These are phyloP conservation scores for Entomortierella beljakovae DNA, from an alignment of 192 early-diverging fungal genomes.

Conservation along the genomic window DNA sequence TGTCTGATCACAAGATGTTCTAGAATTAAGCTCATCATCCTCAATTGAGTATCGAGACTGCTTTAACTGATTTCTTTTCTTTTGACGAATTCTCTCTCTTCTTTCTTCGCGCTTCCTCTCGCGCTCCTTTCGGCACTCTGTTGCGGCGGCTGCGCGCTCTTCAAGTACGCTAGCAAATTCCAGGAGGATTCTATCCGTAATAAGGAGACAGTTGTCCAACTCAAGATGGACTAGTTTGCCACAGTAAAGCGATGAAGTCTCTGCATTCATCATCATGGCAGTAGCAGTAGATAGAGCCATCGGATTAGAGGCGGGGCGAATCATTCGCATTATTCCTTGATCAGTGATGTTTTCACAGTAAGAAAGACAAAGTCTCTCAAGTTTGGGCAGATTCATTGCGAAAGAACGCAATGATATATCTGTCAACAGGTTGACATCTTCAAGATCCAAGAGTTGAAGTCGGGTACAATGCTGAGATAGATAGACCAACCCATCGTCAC, in stretches of 20 bases:
- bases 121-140: constrained; percentile 19
- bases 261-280: constrained; percentile 4
- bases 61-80: constrained; percentile 2
- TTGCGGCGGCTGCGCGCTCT: constrained; percentile 24
- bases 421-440: constrained; percentile 24
- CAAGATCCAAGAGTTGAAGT: constrained; percentile 33
- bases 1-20: background rate
- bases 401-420: constrained; percentile 55
- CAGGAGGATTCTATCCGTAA: constrained; percentile 58
- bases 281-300: constrained; percentile 38
- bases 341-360: constrained; percentile 50
- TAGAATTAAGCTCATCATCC: background rate
- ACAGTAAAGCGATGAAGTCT: constrained; percentile 25
- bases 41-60: background rate
- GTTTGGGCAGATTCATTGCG: constrained; percentile 33
- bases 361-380: constrained; percentile 45
- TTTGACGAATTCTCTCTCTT: constrained; percentile 23
- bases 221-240: constrained; percentile 52
- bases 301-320: constrained; percentile 33
- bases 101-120: constrained; percentile 39
- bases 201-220: constrained; percentile 57
- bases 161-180: constrained; percentile 59
- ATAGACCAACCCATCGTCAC: constrained; percentile 53
- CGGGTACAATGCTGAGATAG: constrained; percentile 38
- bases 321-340: constrained; percentile 40